Evolutionary conservation across 192 early-diverging fungal genomes (phyloP), one percentile per base, ranked within the genome.

Genomic region (Podila epigama): DNA sequence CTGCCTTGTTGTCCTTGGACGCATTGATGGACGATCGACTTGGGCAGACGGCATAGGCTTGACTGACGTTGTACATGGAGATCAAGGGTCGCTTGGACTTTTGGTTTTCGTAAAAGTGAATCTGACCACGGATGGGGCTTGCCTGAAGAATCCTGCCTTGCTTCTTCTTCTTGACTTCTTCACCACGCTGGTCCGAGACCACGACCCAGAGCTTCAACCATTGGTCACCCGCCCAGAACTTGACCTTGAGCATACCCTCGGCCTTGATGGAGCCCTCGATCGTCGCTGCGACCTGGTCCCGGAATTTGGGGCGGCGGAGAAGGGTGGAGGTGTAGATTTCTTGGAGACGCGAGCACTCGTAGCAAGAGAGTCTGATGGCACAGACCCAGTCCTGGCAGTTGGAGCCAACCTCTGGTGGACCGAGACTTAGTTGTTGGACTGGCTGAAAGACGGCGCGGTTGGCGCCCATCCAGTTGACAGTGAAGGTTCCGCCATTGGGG

Each of bases 321-420:
- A 89, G 65, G 1, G 84, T 86, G 10, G 83, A 73, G 10, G 93
- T 91, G 51, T 91, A 94, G 55, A 89, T 86, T 75, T 94, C 93
- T 58, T 93, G 89, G 15, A 94, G 79, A 72, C 89, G 87, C 15
- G 88, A 82, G 18, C 86, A 86, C 75, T 94, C 93, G 54, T 88
- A 94, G 68, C 91, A 91, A 22, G 89, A 85, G 16, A 94, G 83
- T 16, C 92, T 86, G 58, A 93, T 86, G 1, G 90, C 89, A 34
- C 83, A 82, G 25, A 92, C 83, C 92, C 93, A 94, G 50, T 83
- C 81, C 68, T 88, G 84, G 81, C 88, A 86, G 12, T 70, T 83
- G 20, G 79, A 70, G 29, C 83, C 80, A 22, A 64, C 31, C 41
- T 88, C 83, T 15, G 85, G 77, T 1, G 86, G 81, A 57, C 91